Base-by-base conservation (phyloP, 768 basidiomycete species). In the Trametes villosa region DNA sequence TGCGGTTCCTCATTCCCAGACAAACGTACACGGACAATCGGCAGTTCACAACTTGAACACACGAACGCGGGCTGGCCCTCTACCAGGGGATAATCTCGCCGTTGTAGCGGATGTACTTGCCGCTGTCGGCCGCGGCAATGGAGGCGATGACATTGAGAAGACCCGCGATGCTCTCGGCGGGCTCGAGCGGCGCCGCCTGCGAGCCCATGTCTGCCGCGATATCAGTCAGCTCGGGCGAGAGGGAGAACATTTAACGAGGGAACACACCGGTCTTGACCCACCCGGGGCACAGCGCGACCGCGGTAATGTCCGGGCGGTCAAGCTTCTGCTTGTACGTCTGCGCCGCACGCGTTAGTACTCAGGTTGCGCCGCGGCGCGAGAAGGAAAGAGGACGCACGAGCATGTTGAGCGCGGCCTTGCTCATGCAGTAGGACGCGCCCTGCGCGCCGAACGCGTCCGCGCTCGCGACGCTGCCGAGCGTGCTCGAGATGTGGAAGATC, bases 301-400 rank as follows among this genome's bases (percentile, higher is more conserved):
- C 31, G 7, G 46, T 55, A 18, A 66, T 33, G 44, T 66, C 65
- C 2, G 62, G 62, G 9, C 62, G 51, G 26, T 55, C 48, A 20
- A 34, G 38, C 15, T 56, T 44, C 27, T 63, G 62, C 57, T 66
- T 66, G 59, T 58, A 60, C 24, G 65, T 66, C 65, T 66, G n/a
- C 5, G 15, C 15, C 9, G 8, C 34, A 15, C 34, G 34, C n/a
- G n/a, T n/a, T n/a, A n/a, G n/a, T n/a, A n/a, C n/a, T n/a, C n/a
- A n/a, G n/a, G n/a, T n/a, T n/a, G n/a, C n/a, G n/a, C n/a, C n/a
- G 15, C 9, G 15, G 34, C 8, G 15, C 9, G 34, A 34, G 34
- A n/a, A n/a, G n/a, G n/a, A n/a, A n/a, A n/a, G n/a, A n/a, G n/a
- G n/a, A 33, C 53, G 5, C 18, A 57, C 62, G 17, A 49, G 31